Percentiles rank a stretch among this genome's conserved stretches.
These are phyloP conservation scores for Knoxia roxburghii DNA, from an alignment of 257 asterid genomes.

Conservation along the genomic window DNA sequence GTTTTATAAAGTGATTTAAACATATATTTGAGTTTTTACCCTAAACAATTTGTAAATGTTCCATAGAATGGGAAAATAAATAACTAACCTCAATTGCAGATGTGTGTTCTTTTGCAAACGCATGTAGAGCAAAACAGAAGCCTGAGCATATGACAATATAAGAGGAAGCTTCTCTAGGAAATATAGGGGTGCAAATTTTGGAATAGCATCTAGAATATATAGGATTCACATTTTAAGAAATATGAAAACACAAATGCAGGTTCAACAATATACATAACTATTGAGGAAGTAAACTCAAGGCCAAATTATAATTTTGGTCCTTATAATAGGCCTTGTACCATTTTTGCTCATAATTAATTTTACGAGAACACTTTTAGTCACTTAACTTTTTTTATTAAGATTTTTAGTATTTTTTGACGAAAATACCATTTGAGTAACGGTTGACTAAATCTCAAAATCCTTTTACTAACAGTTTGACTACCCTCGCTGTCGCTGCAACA, in stretches of 20 bases:
- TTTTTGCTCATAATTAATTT: too few relatives aligned
- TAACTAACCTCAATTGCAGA: constrained; percentile 55
- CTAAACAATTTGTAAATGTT: not conserved
- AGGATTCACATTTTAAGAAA: constrained; percentile 1
- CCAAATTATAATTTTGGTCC: too few relatives aligned
- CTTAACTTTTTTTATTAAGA: too few relatives aligned
- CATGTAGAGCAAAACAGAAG: constrained; percentile 82
- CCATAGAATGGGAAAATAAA: not conserved
- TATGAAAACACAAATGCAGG: not conserved
- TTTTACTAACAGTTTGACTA: too few relatives aligned
- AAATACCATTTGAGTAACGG: too few relatives aligned
- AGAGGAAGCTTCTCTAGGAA: constrained; percentile 80
- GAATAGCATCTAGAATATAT: constrained; percentile 60
- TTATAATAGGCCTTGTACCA: too few relatives aligned
- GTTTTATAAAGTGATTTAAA: not conserved
- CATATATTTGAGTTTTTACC: not conserved
- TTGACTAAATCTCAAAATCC: too few relatives aligned
- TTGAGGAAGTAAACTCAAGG: not conserved
- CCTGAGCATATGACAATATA: constrained; percentile 63
- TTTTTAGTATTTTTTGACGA: too few relatives aligned
- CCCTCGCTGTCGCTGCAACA: too few relatives aligned
- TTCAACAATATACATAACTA: not conserved
- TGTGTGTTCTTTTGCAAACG: constrained; percentile 76
- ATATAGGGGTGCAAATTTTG: constrained; percentile 50
- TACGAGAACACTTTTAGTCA: too few relatives aligned